phyloP scores from a whole-genome alignment of 192 early-diverging fungal genomes.

The Spizellomyces sp. region DNA sequence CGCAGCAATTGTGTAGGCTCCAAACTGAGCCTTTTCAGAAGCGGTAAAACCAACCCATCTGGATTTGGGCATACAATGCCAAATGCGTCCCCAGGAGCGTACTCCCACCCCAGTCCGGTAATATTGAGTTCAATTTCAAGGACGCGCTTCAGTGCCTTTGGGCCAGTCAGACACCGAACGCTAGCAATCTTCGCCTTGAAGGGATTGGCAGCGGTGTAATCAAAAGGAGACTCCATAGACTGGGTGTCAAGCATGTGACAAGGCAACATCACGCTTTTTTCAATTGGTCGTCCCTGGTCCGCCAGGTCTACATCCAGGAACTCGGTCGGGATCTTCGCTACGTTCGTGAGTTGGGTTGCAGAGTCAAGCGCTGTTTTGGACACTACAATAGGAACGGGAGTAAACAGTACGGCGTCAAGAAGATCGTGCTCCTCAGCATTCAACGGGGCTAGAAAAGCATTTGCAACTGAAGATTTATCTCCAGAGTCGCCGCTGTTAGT shows the following conservation, averaged over 20 bases:
- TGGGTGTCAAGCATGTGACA: not conserved
- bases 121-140: slow-evolving; percentile 47
- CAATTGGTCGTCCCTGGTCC: not conserved
- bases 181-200: slow-evolving; percentile 57
- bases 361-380: slow-evolving; percentile 36
- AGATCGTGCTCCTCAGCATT: not conserved
- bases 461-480: slow-evolving; percentile 21
- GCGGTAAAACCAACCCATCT: slow-evolving; percentile 64
- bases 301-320: slow-evolving; percentile 41
- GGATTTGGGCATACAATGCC: slow-evolving; percentile 88
- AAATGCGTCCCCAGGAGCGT: slow-evolving; percentile 81
- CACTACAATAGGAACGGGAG: slow-evolving; percentile 19
- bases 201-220: slow-evolving; percentile 44
- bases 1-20: slow-evolving; percentile 42
- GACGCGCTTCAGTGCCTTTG: slow-evolving; percentile 72
- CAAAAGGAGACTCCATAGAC: slow-evolving; percentile 37
- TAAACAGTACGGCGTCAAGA: not conserved
- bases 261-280: not conserved
- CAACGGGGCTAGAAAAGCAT: slow-evolving; percentile 1
- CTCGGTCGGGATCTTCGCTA: slow-evolving; percentile 56
- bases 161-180: slow-evolving; percentile 62
- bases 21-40: slow-evolving; percentile 64
- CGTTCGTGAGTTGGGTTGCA: slow-evolving; percentile 55
- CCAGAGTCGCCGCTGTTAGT: not conserved
- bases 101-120: slow-evolving; percentile 43